phyloP scores from a whole-genome alignment of 2,329 filamentous ascomycete species.

The Scedosporium dehoogii region DNA sequence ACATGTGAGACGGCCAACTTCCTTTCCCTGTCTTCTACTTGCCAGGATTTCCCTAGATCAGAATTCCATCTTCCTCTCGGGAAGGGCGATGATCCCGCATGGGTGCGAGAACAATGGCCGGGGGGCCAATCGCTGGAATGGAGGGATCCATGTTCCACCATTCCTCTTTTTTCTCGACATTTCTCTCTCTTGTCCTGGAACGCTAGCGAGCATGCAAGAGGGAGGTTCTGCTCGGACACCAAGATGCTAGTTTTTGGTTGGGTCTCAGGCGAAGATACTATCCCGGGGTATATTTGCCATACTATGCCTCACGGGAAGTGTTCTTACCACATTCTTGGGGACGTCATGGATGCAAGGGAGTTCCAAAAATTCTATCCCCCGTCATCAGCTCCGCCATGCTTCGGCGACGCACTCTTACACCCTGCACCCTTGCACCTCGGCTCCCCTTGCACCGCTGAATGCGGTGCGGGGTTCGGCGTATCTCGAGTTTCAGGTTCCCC shows the following conservation, averaged over 20 bases:
- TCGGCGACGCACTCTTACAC: not conserved
- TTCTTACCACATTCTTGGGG: not conserved
- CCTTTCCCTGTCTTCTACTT: not conserved
- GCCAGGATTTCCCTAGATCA: not conserved
- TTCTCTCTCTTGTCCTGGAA: not conserved
- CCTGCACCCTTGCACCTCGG: too few relatives aligned
- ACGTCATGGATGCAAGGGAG: not conserved
- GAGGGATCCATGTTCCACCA: not conserved
- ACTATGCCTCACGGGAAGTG: not conserved
- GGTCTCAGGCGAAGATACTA: not conserved
- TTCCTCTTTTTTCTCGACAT: not conserved
- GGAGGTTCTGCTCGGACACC: not conserved
- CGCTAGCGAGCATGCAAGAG: not conserved
- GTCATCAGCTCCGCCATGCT: not conserved
- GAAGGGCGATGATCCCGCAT: not conserved
- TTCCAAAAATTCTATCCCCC: not conserved
- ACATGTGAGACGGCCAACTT: too few relatives aligned
- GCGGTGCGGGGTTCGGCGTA: not conserved
- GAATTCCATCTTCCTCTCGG: not conserved
- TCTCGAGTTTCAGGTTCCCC: conserved; percentile 1
- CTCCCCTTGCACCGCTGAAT: not conserved
- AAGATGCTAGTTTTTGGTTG: not conserved
- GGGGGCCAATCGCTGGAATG: not conserved
- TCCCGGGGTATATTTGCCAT: not conserved
- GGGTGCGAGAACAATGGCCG: not conserved